A percentile compares a stretch with the other conserved stretches of the same genome.
Evolutionary conservation across 73 alveolate genomes (phyloP).

Genomic region (Blepharisma japonicum): DNA sequence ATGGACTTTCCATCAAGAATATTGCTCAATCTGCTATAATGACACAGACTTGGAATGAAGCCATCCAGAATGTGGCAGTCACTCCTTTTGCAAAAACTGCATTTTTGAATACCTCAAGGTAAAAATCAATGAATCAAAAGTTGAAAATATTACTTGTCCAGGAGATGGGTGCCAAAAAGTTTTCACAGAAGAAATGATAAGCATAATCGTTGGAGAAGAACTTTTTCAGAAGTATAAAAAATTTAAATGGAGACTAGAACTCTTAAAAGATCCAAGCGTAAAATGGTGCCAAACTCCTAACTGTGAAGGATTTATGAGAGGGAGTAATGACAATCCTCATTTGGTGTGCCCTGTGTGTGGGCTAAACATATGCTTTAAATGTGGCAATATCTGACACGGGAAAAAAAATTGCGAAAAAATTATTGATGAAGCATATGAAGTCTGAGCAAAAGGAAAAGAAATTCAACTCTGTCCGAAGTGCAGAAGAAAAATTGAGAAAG

Average conservation of each 20-base stretch:
- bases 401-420: constrained; percentile 36
- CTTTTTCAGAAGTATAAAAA: constrained; percentile 34
- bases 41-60: background rate
- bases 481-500: constrained; percentile 60
- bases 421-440: constrained; percentile 51
- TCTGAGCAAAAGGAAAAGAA: constrained; percentile 53
- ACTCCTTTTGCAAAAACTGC: constrained; percentile 8
- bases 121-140: constrained; percentile 40
- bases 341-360: constrained; percentile 49
- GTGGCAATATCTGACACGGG: constrained; percentile 55
- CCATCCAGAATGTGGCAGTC: background rate
- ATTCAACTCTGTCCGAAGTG: constrained; percentile 82
- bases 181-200: constrained; percentile 26
- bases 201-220: constrained; percentile 26
- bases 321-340: constrained; percentile 28
- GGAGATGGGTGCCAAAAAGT: constrained; percentile 23
- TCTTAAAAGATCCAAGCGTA: constrained; percentile 47
- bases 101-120: background rate
- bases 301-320: constrained; percentile 55
- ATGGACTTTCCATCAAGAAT: background rate
- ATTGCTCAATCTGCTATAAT: constrained; percentile 35
- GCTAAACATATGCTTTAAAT: constrained; percentile 42
- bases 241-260: constrained; percentile 44
- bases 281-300: constrained; percentile 64
- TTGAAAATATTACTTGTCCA: constrained; percentile 36